Evolutionary conservation across 495 filamentous ascomycete species (phyloP), one percentile per base, ranked within the genome.

Genomic region (Aspergillus panamensis): DNA sequence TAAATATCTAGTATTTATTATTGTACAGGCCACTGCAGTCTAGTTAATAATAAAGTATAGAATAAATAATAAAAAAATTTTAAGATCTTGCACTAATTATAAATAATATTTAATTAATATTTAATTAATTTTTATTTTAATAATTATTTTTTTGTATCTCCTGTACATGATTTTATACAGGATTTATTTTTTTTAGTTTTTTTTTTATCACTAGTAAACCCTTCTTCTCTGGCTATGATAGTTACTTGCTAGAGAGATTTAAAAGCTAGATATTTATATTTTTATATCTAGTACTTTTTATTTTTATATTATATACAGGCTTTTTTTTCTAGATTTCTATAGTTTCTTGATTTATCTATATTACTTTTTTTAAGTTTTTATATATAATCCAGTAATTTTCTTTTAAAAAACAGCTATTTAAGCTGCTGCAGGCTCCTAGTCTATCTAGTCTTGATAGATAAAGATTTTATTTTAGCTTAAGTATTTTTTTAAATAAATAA

Each of bases 91-190:
- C n/a, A n/a, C n/a, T n/a, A n/a, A n/a, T n/a, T n/a, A n/a, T n/a
- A n/a, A n/a, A 20, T 21, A 53, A 16, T 40, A 19, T 20, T 20
- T 53, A 53, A 39, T 40, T 17, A 39, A 35, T 5, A 16, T 6
- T 53, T 37, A 39, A 39, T 20, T 53, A 53, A 53, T 53, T 37
- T 35, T 53, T 42, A 35, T 53, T 30, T 21, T 35, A 16, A 21
- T 10, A 19, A 19, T 17, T 14, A 16, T 3, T 25, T 32, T 12
- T 35, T 30, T 45, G 5, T n/a, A n/a, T 45, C 12, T 45, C 20
- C n/a, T 35, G 16, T 33, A 54, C 3, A 20, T 31, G 20, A 17
- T n/a, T n/a, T n/a, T n/a, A n/a, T n/a, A n/a, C n/a, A n/a, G n/a
- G n/a, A n/a, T n/a, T n/a, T n/a, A n/a, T n/a, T n/a, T n/a, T n/a